Conservation (phyloP, 345 rosid species). For the Euphorbia pulcherrima region DNA sequence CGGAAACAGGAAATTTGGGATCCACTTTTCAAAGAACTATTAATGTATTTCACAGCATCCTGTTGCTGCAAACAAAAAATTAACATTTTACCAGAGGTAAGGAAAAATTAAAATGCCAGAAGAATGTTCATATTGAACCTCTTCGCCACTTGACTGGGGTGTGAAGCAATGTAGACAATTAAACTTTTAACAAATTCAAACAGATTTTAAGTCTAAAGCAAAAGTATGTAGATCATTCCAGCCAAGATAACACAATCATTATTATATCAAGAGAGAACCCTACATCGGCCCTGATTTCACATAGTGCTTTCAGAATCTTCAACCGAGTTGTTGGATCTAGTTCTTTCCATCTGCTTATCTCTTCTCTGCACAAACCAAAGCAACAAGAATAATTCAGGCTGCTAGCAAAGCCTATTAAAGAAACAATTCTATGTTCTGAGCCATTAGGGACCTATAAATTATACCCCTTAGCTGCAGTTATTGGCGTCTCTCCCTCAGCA, state of each 20-base stretch:
- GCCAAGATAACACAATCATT: constrained; percentile 10
- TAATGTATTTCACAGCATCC: constrained; percentile 54
- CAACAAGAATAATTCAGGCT: constrained; percentile 14
- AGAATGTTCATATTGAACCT: constrained; percentile 5
- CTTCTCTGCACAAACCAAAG: constrained; percentile 48
- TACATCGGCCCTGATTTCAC: constrained; percentile 83
- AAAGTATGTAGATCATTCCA: neutral
- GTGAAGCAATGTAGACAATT: neutral
- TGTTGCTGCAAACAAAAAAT: constrained; percentile 52
- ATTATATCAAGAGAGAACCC: constrained; percentile 7
- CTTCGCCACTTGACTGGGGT: neutral
- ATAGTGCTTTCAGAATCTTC: constrained; percentile 65
- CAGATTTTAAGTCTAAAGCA: neutral
- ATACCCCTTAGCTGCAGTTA: constrained; percentile 60
- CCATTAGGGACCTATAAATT: neutral
- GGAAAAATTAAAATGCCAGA: constrained; percentile 8
- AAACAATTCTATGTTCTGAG: neutral
- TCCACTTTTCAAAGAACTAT: constrained; percentile 47
- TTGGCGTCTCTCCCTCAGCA: constrained; percentile 68
- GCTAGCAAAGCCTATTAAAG: constrained; percentile 6
- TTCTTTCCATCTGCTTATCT: constrained; percentile 53
- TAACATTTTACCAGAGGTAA: constrained; percentile 8
- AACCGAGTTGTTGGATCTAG: constrained; percentile 60
- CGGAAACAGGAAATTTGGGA: constrained; percentile 44
- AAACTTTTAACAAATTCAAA: neutral